Evolutionary conservation across 805 yeast genomes (phyloP), one percentile per base, ranked within the genome.

Genomic region (Ogataea trehaloabstinens): DNA sequence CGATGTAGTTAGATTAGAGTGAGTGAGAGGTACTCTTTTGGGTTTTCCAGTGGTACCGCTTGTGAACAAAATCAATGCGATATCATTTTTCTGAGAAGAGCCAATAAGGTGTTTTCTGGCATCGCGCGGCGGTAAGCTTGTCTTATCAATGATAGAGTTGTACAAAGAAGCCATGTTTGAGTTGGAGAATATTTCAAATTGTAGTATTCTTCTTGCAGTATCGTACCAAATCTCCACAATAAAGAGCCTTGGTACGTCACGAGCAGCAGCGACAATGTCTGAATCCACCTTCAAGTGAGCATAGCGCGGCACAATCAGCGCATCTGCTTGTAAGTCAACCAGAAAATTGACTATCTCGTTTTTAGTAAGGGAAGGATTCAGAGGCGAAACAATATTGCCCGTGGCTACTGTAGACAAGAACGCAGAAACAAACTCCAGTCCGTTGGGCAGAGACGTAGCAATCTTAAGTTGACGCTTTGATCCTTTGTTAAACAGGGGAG

Each of bases 1-100:
- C 6, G 85, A 76, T 20, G 77, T 70, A 4, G 78, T 69, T 56
- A 82, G 71, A 61, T 82, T 82, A 21, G 66, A 58, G 55, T 82
- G 89, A 25, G 85, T 70, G 53, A 82, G 60, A 5, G 89, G 88
- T 2, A 82, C 89, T 6, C 85, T 82, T 58, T 82, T 82, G 35
- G 89, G 89, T 37, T 80, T 71, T 2, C 88, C 87, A 2, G 89
- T 82, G 6, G 89, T 82, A 21, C 90, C 90, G 33, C 83, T 75
- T 6, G 90, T 82, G 60, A 82, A 88, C 34, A 82, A 62, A 19
- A 82, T 77, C 57, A 82, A 61, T 3, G 87, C 87, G 25, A 77
- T 69, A 41, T 80, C 82, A 32, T 69, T 37, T 31, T 34, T 35
- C n/a, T 21, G 20, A 7, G 50, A 46, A 2, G 48, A 35, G 5